Base-by-base conservation (phyloP, 2,329 filamentous ascomycete species). In the Pestalotiopsis sp. region DNA sequence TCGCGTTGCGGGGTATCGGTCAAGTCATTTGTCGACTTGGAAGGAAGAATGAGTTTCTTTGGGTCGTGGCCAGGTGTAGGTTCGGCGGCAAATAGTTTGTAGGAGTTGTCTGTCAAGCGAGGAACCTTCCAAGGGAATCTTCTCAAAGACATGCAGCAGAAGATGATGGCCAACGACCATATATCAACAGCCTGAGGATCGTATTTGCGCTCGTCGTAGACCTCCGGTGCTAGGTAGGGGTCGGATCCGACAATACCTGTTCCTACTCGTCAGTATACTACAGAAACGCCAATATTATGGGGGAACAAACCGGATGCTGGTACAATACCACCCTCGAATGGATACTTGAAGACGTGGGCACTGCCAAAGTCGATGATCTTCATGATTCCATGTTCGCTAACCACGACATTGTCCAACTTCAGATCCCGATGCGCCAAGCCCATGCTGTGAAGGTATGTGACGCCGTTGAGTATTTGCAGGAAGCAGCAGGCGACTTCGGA, bases 301-400 rank as follows among this genome's bases (percentile, higher is more conserved):
- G 9, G 22, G 38, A 40, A 80, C 91, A 81, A 82, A 96, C 94
- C 94, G 78, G 89, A 91, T 48, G 94, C 92, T 58, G 91, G 84
- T 14, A 96, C 93, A 68, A 94, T 89, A 65, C 93, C 93, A 71
- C 91, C 94, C 81, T 99, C 96, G 76, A 99, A 98, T 0, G 96
- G 96, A 84, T 99, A 99, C 75, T 93, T 91, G 83, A 97, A 99
- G 55, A 99, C 95, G 72, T 96, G 94, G 0, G 96, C 95, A 81
- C 94, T 98, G 30, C 96, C 96, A 80, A 99, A 99, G 79, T 99
- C 96, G 75, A 99, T 99, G 71, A 99, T 92, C 81, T 99, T 99
- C 94, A 99, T 97, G 74, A 99, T 98, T 2, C 96, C 96, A 75
- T 92, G 89, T 76, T 97, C 93, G 76, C 94, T 98, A 68, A 99